Conservation (phyloP, 768 basidiomycete genomes). For the Postia placenta region DNA sequence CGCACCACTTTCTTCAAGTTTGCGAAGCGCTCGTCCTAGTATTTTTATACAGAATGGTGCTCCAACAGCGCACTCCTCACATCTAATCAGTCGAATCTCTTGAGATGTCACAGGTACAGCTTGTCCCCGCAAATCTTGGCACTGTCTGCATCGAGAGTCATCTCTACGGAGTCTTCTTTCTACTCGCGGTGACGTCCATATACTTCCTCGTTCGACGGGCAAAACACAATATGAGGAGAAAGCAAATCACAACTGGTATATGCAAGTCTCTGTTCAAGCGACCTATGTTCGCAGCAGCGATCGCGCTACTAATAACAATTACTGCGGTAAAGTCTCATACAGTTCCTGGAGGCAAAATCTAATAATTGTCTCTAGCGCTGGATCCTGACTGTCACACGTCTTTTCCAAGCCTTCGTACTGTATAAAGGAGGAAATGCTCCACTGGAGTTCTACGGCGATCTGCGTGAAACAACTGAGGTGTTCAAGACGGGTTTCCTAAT, state of each 20-base stretch:
- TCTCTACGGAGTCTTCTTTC: constrained; percentile 4
- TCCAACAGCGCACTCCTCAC: too few relatives aligned
- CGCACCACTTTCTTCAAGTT: too few relatives aligned
- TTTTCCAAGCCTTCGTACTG: constrained; percentile 5
- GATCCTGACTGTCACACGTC: constrained; percentile 2
- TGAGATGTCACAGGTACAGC: neutral
- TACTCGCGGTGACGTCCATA: constrained; percentile 1
- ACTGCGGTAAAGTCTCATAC: neutral
- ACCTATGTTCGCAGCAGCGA: neutral
- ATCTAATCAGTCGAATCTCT: too few relatives aligned
- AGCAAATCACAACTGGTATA: neutral
- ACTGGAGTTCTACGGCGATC: neutral
- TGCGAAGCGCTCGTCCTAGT: too few relatives aligned
- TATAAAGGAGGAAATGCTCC: neutral
- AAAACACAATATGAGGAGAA: neutral
- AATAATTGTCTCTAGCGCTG: constrained; percentile 2
- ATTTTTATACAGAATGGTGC: too few relatives aligned
- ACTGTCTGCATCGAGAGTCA: constrained; percentile 1
- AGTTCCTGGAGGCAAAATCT: neutral
- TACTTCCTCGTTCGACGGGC: neutral
- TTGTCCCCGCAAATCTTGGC: neutral
- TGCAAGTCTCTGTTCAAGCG: neutral
- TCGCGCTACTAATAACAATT: neutral
- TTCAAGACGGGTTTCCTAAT: neutral
- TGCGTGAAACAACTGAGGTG: neutral